phyloP scores from a whole-genome alignment of 371 early-diverging fungal genomes.

The Syncephalis plumigaleata region DNA sequence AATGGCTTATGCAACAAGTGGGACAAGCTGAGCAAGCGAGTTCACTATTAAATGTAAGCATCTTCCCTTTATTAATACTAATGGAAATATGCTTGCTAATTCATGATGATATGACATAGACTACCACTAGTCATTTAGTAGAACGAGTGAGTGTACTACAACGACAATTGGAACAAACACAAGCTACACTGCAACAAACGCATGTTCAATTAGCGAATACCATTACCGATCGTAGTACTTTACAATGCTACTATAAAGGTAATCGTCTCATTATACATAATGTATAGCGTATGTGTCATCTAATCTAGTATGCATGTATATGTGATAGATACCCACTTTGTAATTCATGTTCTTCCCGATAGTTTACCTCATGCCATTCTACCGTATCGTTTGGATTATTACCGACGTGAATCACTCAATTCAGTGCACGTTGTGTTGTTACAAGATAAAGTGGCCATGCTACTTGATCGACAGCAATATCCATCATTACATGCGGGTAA shows the following conservation, averaged over 20 bases:
- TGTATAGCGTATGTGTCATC: background rate
- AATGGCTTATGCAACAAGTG: background rate
- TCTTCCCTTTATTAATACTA: background rate
- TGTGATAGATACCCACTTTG: conserved; percentile 20
- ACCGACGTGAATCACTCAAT: conserved; percentile 16
- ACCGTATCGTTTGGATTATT: conserved; percentile 31
- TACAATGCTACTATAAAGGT: background rate
- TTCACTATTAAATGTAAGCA: background rate
- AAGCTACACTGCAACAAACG: background rate
- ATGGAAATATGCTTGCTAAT: background rate
- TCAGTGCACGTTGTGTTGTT: conserved; percentile 29
- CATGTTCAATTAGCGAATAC: background rate
- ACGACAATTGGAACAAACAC: conserved; percentile 5
- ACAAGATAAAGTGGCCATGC: conserved; percentile 23
- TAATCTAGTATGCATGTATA: no score
- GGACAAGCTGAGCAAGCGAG: background rate
- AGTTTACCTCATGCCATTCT: conserved; percentile 23
- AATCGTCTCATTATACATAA: no score
- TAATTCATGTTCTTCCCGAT: conserved; percentile 26
- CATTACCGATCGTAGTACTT: background rate
- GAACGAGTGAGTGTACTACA: background rate
- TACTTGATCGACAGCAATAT: conserved; percentile 18
- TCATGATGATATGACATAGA: background rate
- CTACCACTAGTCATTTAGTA: background rate
- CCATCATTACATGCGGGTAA: conserved; percentile 26